Base-by-base conservation (phyloP, 495 filamentous ascomycete species). In the Neurospora africana region DNA sequence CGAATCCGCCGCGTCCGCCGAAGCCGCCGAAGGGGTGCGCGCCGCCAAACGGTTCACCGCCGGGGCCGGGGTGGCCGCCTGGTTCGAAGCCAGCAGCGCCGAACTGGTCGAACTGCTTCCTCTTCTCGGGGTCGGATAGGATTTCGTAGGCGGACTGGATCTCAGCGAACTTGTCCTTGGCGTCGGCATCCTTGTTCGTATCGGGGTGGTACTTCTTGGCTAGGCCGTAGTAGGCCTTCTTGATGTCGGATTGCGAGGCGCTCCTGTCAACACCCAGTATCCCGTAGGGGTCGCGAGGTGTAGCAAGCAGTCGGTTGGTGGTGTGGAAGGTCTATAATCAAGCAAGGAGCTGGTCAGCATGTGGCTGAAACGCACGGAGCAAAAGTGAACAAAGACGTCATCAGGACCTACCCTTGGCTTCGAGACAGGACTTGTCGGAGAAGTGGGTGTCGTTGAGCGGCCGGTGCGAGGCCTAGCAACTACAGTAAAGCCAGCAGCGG, bases 151-250 rank as follows among this genome's bases (percentile, higher is more conserved):
- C 92, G 2, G 90, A 85, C 79, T 98, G 95, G 70, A 95, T 91
- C 74, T 97, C 95, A 61, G 89, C 84, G 78, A 99, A 99, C 77
- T 92, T 95, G 70, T 98, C 95, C 80, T 98, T 98, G 38, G 95
- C 95, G 8, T 83, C 84, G 9, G 93, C 78, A 69, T 97, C 95
- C 82, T 98, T 99, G 84, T 97, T 98, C 43, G 95, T 97, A 81
- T 99, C 95, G 9, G 95, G 95, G 77, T 99, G 95, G 79, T 89
- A 99, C 79, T 98, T 98, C 82, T 98, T 98, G n/a, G 95, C 95
- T 73, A 97, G 84, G 70, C 93, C 91, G 80, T 99, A 99, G 84
- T 99, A 99, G 3, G 95, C 95, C 81, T 98, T 98, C 79, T 99
- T 99, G 77, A 99, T 97, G 8, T 98, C 96, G 70, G 89, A 79